Conservation (phyloP, 192 early-diverging fungal species). For the Coemansia sp. region DNA sequence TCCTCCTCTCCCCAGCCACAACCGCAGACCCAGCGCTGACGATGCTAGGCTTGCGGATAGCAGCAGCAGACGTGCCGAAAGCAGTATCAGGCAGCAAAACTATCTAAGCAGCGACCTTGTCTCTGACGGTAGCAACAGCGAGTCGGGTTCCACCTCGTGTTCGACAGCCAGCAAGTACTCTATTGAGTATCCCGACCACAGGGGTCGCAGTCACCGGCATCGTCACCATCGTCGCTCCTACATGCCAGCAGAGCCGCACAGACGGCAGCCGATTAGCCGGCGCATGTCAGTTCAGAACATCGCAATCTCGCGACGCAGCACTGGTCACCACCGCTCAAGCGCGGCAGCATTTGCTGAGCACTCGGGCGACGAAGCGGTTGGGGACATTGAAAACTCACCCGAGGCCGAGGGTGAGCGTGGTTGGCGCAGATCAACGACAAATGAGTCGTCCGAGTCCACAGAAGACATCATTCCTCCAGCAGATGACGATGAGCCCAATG, state of each 20-base stretch:
- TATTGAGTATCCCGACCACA: conserved; percentile 18
- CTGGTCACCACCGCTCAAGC: conserved; percentile 11
- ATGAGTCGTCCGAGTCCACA: conserved; percentile 26
- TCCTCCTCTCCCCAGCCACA: conserved; percentile 5
- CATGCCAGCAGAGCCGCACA: not conserved
- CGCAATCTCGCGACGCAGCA: conserved; percentile 27
- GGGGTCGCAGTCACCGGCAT: conserved; percentile 25
- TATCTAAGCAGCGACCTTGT: conserved; percentile 6
- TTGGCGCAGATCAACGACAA: conserved; percentile 17
- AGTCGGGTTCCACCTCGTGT: conserved; percentile 45
- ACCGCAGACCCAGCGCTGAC: conserved; percentile 2
- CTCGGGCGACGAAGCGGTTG: conserved; percentile 10
- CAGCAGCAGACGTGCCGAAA: not conserved
- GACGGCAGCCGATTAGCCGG: conserved; percentile 9
- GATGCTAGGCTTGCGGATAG: not conserved
- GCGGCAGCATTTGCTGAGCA: conserved; percentile 1
- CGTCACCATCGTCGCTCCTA: conserved; percentile 40
- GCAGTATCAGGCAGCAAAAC: not conserved
- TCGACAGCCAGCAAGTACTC: conserved; percentile 44
- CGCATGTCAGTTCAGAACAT: conserved; percentile 28
- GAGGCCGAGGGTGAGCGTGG: conserved; percentile 8
- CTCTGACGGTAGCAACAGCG: conserved; percentile 32
- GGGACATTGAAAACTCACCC: conserved; percentile 1
- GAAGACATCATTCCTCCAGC: conserved; percentile 20
- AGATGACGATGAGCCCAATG: conserved; percentile 47